phyloP scores from a whole-genome alignment of 305 asterid genomes.

The Andrographis paniculata region DNA sequence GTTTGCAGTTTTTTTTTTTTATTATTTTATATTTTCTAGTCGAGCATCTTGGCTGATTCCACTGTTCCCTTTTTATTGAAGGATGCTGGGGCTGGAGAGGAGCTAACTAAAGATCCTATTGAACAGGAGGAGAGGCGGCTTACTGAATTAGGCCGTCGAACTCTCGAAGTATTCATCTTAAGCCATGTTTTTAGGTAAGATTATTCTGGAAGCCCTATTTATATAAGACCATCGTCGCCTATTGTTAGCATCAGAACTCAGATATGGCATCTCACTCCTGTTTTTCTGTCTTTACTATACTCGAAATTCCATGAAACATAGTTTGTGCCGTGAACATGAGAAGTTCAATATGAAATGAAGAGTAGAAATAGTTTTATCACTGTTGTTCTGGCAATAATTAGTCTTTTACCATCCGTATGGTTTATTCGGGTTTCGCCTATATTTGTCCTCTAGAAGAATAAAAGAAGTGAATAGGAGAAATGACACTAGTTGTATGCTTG shows the following conservation, averaged over 20 bases:
- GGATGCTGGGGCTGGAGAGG: slow-evolving; percentile 90
- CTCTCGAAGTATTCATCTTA: slow-evolving; percentile 78
- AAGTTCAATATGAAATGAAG: neutral
- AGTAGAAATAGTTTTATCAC: neutral
- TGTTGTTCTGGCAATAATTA: too few relatives aligned
- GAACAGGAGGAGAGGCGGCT: slow-evolving; percentile 88
- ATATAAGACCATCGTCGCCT: neutral
- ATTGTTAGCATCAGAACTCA: too few relatives aligned
- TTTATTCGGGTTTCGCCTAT: too few relatives aligned
- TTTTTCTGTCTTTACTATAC: neutral
- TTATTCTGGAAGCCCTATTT: neutral
- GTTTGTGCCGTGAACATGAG: neutral
- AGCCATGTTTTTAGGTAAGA: slow-evolving; percentile 83
- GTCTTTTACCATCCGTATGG: too few relatives aligned
- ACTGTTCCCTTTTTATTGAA: slow-evolving; percentile 17
- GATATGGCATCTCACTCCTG: neutral
- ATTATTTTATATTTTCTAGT: too few relatives aligned
- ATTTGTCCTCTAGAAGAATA: too few relatives aligned
- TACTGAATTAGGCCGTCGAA: slow-evolving; percentile 82
- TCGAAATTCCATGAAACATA: neutral
- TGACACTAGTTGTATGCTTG: too few relatives aligned
- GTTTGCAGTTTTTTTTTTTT: too few relatives aligned
- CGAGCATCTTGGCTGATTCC: too few relatives aligned
- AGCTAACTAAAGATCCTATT: slow-evolving; percentile 71
- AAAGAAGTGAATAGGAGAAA: too few relatives aligned